Evolutionary conservation across 2,329 filamentous ascomycete species (phyloP), one percentile per base, ranked within the genome.

Genomic region (Sclerotinia subarctica): DNA sequence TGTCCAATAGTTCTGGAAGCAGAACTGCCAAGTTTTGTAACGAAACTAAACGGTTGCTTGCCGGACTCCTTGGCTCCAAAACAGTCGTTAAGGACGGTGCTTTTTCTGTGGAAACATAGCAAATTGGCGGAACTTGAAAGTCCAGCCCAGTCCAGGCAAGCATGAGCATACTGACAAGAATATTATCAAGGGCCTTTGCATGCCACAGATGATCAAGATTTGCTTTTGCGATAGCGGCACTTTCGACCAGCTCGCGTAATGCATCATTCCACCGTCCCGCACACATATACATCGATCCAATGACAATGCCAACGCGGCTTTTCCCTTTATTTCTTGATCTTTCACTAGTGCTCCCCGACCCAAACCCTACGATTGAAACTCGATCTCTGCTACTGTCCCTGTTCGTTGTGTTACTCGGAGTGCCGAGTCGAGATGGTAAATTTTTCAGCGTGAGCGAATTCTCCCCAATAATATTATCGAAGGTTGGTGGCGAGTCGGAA

Each of bases 131-230:
- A n/a, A 95, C 85, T 74, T 89, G 85, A 74, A 98, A 98, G 75
- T 95, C 91, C 74, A 94, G 83, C 5, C 89, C 90, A 47, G 90
- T 86, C 91, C 93, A 97, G 42, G 89, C 91, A 70, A 96, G 87
- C 74, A 98, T 86, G 52, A 98, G 77, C 72, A 98, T 84, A 75
- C 90, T 93, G 35, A 96, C 84, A 58, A 95, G 81, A 69, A 96
- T 92, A 38, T 94, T 88, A 77, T 99, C 96, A 26, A 99, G 83
- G 1, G 93, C 94, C 79, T 98, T 98, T 24, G 92, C 95, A 80
- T 97, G 93, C 94, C 95, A 99, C n/a, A 98, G 78, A 78, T 97
- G 92, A 79, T 99, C 95, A 74, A 93, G 94, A 69, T 91, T 86
- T 49, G 88, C 88, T 74, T 92, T 90, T 21, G 93, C 90, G 73